Evolutionary conservation across 352 stramenopile genomes (phyloP).

Genomic region (Phytophthora cactorum): DNA sequence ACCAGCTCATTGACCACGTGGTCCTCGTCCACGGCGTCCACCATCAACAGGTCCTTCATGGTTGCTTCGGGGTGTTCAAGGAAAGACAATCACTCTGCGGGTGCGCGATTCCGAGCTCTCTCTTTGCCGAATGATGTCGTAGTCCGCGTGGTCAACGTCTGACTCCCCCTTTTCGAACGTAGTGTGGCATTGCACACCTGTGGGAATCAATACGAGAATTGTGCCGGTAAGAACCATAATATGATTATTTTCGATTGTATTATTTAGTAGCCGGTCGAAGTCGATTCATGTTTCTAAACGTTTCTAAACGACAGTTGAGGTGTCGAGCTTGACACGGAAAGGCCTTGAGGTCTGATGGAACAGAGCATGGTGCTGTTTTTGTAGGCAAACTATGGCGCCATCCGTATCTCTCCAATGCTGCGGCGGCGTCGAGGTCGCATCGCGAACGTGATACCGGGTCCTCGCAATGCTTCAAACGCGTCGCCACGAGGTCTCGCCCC

Average conservation of each 20-base stretch:
- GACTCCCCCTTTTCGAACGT: conserved; percentile 22
- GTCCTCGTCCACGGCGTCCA: conserved; percentile 77
- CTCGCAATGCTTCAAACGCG: not conserved
- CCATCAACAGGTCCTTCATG: conserved; percentile 82
- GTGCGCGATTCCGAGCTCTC: conserved; percentile 16
- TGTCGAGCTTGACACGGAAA: conserved; percentile 27
- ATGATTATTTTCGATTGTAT: not conserved
- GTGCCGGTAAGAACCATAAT: not conserved
- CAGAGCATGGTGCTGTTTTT: conserved; percentile 16
- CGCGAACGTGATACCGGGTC: conserved; percentile 7
- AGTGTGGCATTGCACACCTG: conserved; percentile 5
- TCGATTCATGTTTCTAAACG: not conserved
- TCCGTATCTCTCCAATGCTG: conserved; percentile 30
- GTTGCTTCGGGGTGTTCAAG: conserved; percentile 9
- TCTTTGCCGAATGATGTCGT: conserved; percentile 44
- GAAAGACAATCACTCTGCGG: conserved; percentile 29
- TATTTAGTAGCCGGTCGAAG: not conserved
- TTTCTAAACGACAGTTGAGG: conserved; percentile 33
- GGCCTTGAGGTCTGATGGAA: conserved; percentile 10
- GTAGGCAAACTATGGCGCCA: conserved; percentile 22
- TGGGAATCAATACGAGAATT: conserved; percentile 15
- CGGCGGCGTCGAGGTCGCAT: not conserved
- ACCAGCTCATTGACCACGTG: conserved; percentile 83
- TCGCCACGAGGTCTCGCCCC: conserved; percentile 19
- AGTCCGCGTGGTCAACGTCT: conserved; percentile 16